Evolutionary conservation across 192 early-diverging fungal species (phyloP), one percentile per base, ranked within the genome.

Genomic region (Chytriomyces sp.): DNA sequence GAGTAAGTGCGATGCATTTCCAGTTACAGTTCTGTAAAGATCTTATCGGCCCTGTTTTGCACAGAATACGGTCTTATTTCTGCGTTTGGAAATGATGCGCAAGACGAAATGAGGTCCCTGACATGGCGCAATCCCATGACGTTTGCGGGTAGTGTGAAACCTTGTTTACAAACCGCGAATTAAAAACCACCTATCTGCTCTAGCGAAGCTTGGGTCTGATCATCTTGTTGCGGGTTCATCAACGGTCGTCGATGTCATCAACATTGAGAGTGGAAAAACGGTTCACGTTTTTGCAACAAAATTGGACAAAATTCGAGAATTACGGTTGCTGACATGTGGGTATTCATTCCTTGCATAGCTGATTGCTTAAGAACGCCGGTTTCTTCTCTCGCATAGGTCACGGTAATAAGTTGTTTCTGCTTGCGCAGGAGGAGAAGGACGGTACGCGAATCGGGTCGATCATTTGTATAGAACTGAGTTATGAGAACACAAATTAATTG

Each of bases 271-370:
- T 9, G 86, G 86, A 49, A 88, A 87, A 63, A 82, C 88, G 49
- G 86, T 89, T 28, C 86, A 89, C 77, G 81, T 86, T 44, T 89
- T 88, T 70, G 88, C 87, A 61, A 86, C 88, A 35, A 85, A 84
- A 61, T 75, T 80, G 71, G 84, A 86, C 60, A 82, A 85, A 75
- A 83, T 88, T 60, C 79, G 78, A 23, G 68, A 70, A 24, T 67
- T 89, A 46, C 67, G 67, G 9, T 76, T 84, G n/a, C 69, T 87
- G 53, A 78, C 50, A 23, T 69, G 68, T 69, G 46, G 46, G 66
- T 67, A 20, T 57, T 20, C 13, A 57, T 13, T 13, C 53, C 20
- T 57, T 57, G 35, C 35, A 4, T 35, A 35, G 35, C 35, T 35
- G 3, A 35, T 35, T 35, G 35, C 35, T 35, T 35, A 35, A 35